Conservation (phyloP, 768 basidiomycete species). For the Trametes maxima region DNA sequence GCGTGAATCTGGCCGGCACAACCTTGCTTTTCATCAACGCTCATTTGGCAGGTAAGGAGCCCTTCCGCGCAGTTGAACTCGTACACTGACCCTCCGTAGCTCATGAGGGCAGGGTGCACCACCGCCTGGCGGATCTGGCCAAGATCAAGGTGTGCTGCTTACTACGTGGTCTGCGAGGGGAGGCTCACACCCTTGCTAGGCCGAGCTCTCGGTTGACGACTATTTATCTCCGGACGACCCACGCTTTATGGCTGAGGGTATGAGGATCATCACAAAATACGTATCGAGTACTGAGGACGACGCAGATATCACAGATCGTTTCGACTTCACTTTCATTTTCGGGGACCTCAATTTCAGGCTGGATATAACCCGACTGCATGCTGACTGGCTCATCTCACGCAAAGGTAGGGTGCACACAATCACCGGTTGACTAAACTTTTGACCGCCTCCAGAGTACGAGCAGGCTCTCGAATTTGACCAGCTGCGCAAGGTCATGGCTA, state of each 20-base stretch:
- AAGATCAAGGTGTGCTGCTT: conserved; percentile 78
- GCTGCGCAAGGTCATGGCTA: conserved; percentile 72
- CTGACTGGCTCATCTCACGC: conserved; percentile 89
- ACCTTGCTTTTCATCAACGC: conserved; percentile 90
- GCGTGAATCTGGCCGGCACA: conserved; percentile 77
- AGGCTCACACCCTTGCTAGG: conserved; percentile 39
- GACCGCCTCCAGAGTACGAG: conserved; percentile 61
- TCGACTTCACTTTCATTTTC: conserved; percentile 86
- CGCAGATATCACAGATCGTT: conserved; percentile 81
- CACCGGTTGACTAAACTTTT: neutral
- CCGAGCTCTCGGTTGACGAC: conserved; percentile 76
- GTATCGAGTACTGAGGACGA: neutral
- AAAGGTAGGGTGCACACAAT: conserved; percentile 51
- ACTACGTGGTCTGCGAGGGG: neutral
- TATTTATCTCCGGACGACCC: conserved; percentile 70
- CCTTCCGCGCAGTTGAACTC: neutral
- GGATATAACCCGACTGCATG: conserved; percentile 86
- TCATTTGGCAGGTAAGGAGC: conserved; percentile 74
- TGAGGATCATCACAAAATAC: neutral
- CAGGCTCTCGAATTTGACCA: conserved; percentile 93
- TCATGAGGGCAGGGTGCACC: conserved; percentile 72
- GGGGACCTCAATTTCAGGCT: conserved; percentile 94
- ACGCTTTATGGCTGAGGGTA: conserved; percentile 72
- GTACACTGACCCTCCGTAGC: conserved; percentile 43
- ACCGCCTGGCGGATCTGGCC: conserved; percentile 81